These are phyloP conservation scores for Fusarium poae DNA, from an alignment of 2,329 filamentous ascomycete genomes.

Conservation along the genomic window DNA sequence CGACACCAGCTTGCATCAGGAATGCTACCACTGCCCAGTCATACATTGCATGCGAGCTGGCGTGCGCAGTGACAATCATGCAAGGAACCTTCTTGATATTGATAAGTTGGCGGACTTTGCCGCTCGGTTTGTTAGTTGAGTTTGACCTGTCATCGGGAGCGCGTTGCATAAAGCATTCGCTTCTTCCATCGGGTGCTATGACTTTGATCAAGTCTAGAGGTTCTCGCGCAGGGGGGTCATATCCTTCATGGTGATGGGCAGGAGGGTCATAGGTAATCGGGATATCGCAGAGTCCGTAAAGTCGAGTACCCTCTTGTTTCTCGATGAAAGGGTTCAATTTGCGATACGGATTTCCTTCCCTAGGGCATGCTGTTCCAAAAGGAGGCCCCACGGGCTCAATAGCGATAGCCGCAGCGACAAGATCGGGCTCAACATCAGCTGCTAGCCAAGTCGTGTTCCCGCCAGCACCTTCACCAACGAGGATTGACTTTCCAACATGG, in stretches of 20 bases:
- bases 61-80: constrained; percentile 64
- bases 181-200: constrained; percentile 26
- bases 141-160: neutral
- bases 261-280: constrained; percentile 60
- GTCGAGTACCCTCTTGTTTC: constrained; percentile 49
- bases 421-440: constrained; percentile 61
- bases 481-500: constrained; percentile 56
- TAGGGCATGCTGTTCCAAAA: constrained; percentile 51
- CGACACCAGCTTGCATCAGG: constrained; percentile 64
- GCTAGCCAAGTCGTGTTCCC: constrained; percentile 61
- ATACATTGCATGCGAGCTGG: constrained; percentile 66
- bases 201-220: constrained; percentile 35
- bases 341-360: constrained; percentile 18
- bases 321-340: constrained; percentile 42
- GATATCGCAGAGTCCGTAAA: constrained; percentile 58
- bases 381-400: constrained; percentile 68
- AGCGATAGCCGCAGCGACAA: constrained; percentile 63
- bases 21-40: constrained; percentile 68
- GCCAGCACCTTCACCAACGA: constrained; percentile 66
- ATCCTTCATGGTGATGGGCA: constrained; percentile 23
- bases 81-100: constrained; percentile 64
- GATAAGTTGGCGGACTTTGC: constrained; percentile 55
- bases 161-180: constrained; percentile 44
- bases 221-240: constrained; percentile 10
- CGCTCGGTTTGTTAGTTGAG: neutral